Percentiles rank a stretch among this genome's conserved stretches.
phyloP scores from a whole-genome alignment of 495 filamentous ascomycete genomes.

The Xylaria castorea region DNA sequence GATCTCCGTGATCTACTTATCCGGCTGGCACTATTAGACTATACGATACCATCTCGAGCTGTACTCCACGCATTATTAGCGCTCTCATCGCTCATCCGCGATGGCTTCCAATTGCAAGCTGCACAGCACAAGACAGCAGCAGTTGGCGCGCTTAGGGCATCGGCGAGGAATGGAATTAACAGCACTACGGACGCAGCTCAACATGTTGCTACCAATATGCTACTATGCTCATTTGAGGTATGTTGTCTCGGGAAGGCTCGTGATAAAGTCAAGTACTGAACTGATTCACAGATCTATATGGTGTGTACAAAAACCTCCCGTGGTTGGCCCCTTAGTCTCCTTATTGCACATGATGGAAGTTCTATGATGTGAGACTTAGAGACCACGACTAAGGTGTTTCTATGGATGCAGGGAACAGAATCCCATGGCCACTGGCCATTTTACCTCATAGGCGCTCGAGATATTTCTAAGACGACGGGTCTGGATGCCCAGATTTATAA shows the following conservation, averaged over 20 bases:
- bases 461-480: constrained; percentile 36
- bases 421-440: constrained; percentile 31
- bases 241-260: neutral
- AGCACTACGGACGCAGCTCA: constrained; percentile 39
- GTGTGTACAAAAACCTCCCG: neutral
- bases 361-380: neutral
- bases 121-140: constrained; percentile 43
- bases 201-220: constrained; percentile 48
- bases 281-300: constrained; percentile 16
- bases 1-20: constrained; percentile 37
- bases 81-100: constrained; percentile 41
- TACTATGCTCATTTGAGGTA: constrained; percentile 48
- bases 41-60: constrained; percentile 34
- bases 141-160: constrained; percentile 34
- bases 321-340: neutral
- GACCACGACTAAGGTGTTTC: neutral
- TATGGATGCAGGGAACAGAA: constrained; percentile 13
- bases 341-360: neutral
- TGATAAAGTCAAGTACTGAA: neutral
- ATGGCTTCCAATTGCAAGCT: constrained; percentile 40
- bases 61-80: constrained; percentile 41
- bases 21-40: constrained; percentile 33
- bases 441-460: constrained; percentile 34
- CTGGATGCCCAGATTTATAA: constrained; percentile 24
- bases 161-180: constrained; percentile 24